Base-by-base conservation (phyloP, 2,329 filamentous ascomycete species). In the Fusarium armeniacum region DNA sequence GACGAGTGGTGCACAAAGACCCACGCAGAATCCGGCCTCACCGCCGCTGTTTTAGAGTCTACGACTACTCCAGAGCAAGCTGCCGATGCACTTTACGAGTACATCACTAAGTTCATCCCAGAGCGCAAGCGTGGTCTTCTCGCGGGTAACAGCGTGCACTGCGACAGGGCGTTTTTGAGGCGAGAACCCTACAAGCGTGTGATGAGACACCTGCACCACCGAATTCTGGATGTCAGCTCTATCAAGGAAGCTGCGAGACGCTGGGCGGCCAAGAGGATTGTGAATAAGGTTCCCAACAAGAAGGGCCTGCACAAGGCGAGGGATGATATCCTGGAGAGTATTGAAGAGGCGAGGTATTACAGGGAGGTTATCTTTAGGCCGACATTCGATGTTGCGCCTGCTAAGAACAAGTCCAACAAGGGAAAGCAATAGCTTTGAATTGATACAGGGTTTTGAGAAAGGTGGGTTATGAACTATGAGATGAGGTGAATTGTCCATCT, bases 311-410 rank as follows among this genome's bases (percentile, higher is more conserved):
- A 99, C 82, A 89, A 95, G 79, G 96, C 96, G 0, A 89, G 87
- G 73, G 89, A 93, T 58, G 96, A 99, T 79, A 97, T 99, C 61
- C 80, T 98, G 65, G 96, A 99, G 83, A 98, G 95, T 80, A 98
- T 99, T 67, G 90, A 87, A 58, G 96, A 99, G 83, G 95, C 95
- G 57, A 89, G 83, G 75, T 98, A 92, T 78, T 98, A 97, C 80
- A 89, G 88, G 74, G 84, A 90, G 63, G 83, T 82, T 20, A 86
- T 97, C 58, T 97, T 97, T 78, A 72, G 75, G 70, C 69, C 76
- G 62, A 76, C 71, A 62, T 77, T 76, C 68, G 72, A 75, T 41
- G 49, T 62, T 62, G 49, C 55, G 46, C 73, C 68, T 45, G 58
- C 18, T 26, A 75, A 74, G 62, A 74, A 69, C 47, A 75, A 75